Conservation (phyloP, 2,329 filamentous ascomycete genomes). For the Paecilomyces formosus region DNA sequence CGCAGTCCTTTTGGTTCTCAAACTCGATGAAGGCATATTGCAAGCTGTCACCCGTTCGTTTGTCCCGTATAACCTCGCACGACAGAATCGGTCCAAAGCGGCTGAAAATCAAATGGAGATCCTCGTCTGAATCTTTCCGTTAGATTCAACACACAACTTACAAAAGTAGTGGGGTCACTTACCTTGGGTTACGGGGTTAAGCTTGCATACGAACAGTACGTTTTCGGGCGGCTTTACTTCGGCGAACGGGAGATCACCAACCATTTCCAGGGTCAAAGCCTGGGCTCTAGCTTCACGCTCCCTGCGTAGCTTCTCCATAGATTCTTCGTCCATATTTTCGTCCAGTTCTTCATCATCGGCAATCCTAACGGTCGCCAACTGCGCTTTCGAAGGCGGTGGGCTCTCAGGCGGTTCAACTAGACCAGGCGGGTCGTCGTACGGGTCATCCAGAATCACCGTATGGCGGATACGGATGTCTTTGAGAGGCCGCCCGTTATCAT, state of each 20-base stretch:
- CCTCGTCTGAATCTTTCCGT: constrained; percentile 58
- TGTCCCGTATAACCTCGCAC: constrained; percentile 92
- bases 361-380: constrained; percentile 86
- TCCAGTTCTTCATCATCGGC: constrained; percentile 79
- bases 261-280: constrained; percentile 92
- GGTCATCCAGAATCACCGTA: constrained; percentile 85
- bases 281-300: constrained; percentile 90
- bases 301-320: constrained; percentile 68
- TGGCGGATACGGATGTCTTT: constrained; percentile 95
- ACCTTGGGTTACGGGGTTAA: constrained; percentile 87
- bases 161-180: constrained; percentile 9
- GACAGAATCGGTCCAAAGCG: constrained; percentile 92
- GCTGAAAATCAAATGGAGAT: constrained; percentile 91
- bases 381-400: constrained; percentile 72
- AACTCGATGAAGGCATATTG: constrained; percentile 99
- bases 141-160: constrained; percentile 1
- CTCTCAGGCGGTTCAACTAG: constrained; percentile 71
- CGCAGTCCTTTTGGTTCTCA: constrained; percentile 83
- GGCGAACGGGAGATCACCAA: constrained; percentile 92
- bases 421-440: constrained; percentile 73
- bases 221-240: constrained; percentile 98
- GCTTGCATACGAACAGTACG: constrained; percentile 94
- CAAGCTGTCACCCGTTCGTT: constrained; percentile 85
- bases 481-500: constrained; percentile 76
- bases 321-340: constrained; percentile 71